Evolutionary conservation across 2,329 filamentous ascomycete genomes (phyloP), one percentile per base, ranked within the genome.

Genomic region (Sporothrix inflata): DNA sequence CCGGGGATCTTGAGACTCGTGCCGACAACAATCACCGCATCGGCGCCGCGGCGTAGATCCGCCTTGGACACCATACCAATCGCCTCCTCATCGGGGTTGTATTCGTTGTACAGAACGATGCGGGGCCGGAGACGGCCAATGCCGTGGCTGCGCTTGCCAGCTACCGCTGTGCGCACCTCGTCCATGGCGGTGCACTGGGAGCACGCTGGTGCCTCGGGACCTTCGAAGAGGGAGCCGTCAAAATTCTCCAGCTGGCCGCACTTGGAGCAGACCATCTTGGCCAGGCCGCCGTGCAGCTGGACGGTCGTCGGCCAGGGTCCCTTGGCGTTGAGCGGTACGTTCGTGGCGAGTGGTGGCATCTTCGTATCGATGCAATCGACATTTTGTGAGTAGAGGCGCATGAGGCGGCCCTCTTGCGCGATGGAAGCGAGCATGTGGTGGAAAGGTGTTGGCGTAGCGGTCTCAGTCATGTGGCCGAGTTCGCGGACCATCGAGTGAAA

Each of bases 401-500:
- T 85, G 30, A 99, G 83, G 24, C 96, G 92, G 57, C 92, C 93
- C 81, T 98, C 94, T 72, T 92, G 88, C 4, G 95, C 93, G 27
- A 99, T 86, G 3, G 94, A 95, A 65, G 96, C 96, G 57, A 99
- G 87, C 81, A 99, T 88, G 79, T 98, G 93, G 84, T 99, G 96
- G 79, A 99, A 99, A 2, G 89, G 86, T 0, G 96, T 98, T 14
- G 96, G 94, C 75, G 90, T 83, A 71, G 95, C 94, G 68, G 87
- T 86, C 76, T 90, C 89, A 27, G 93, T 93, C 83, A 94, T 88
- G 72, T 91, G 86, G 60, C 94, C 94, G 77, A 99, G 88, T 78
- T 93, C 91, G 79, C 94, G 92, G 76, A 99, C 94, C 95, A 99
- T 98, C 79, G 92, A 90, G 81, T 99, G 96, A 80, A 99, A 99